Evolutionary conservation across 306 rosid genomes (phyloP).

Genomic region (Senna tora): DNA sequence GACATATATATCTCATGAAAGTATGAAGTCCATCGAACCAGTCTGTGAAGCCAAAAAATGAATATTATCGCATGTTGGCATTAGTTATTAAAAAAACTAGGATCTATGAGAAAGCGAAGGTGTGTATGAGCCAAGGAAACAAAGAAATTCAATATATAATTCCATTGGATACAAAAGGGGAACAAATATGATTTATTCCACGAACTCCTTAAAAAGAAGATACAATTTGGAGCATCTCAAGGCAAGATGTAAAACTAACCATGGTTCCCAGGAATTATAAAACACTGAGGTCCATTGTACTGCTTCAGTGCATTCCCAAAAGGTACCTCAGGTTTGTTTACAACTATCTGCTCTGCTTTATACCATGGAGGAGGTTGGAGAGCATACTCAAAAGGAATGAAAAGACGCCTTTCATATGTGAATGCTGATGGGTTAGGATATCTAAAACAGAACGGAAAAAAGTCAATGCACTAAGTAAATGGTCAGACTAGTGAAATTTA

Average conservation of each 20-base stretch:
- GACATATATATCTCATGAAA: constrained; percentile 92
- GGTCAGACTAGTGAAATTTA: not conserved
- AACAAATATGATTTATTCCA: constrained; percentile 17
- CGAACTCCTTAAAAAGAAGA: constrained; percentile 29
- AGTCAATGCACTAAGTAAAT: constrained; percentile 19
- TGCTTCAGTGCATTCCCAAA: constrained; percentile 66
- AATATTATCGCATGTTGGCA: constrained; percentile 7
- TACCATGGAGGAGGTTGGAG: constrained; percentile 91
- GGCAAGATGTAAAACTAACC: constrained; percentile 57
- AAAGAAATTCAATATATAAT: constrained; percentile 22
- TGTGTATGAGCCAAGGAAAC: constrained; percentile 11
- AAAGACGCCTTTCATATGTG: constrained; percentile 87
- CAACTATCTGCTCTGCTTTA: constrained; percentile 74
- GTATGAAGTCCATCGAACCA: constrained; percentile 99
- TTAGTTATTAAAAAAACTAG: constrained; percentile 8
- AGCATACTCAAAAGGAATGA: constrained; percentile 93
- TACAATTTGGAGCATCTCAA: constrained; percentile 20
- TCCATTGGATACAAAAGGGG: constrained; percentile 14
- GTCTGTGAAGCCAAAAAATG: constrained; percentile 56
- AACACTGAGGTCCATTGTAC: constrained; percentile 93
- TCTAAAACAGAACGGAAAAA: constrained; percentile 46
- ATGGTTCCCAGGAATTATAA: constrained; percentile 94
- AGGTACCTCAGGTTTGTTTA: constrained; percentile 89
- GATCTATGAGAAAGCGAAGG: constrained; percentile 1
- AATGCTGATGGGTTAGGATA: constrained; percentile 95